A percentile compares a stretch with the other conserved stretches of the same genome.
These are phyloP conservation scores for Colletotrichum camelliae DNA, from an alignment of 2,329 filamentous ascomycete genomes.

Conservation along the genomic window DNA sequence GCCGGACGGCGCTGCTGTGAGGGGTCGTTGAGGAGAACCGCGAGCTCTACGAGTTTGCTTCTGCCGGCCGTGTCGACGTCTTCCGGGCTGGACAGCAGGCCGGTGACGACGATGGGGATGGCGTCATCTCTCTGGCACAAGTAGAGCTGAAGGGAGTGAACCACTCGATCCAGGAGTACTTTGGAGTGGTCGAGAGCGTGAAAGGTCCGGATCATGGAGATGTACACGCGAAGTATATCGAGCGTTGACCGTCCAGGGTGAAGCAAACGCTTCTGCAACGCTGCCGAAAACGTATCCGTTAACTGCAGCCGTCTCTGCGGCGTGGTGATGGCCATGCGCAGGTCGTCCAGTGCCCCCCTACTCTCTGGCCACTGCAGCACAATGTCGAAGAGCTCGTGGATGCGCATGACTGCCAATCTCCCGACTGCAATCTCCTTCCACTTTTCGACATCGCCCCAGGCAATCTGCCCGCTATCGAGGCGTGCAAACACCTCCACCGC, in stretches of 20 bases:
- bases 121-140: conserved; percentile 79
- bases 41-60: conserved; percentile 69
- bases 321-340: conserved; percentile 73
- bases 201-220: conserved; percentile 79
- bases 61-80: conserved; percentile 47
- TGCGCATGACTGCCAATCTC: conserved; percentile 71
- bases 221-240: conserved; percentile 78
- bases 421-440: conserved; percentile 75
- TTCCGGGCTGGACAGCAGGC: conserved; percentile 68
- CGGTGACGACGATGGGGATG: conserved; percentile 77
- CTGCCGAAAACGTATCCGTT: conserved; percentile 70
- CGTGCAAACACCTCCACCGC: conserved; percentile 65
- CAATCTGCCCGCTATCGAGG: conserved; percentile 47
- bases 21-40: conserved; percentile 67
- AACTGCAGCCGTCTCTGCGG: conserved; percentile 72
- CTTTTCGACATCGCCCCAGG: conserved; percentile 64
- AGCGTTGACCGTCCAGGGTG: conserved; percentile 79
- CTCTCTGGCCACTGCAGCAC: conserved; percentile 77
- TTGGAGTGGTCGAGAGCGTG: conserved; percentile 78
- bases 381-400: conserved; percentile 79
- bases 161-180: conserved; percentile 77
- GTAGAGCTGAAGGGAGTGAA: conserved; percentile 76
- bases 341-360: conserved; percentile 74
- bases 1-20: conserved; percentile 57
- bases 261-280: conserved; percentile 70